A percentile compares a stretch with the other conserved stretches of the same genome.
These are phyloP conservation scores for Fraxinus anomala DNA, from an alignment of 257 asterid genomes.

Conservation along the genomic window DNA sequence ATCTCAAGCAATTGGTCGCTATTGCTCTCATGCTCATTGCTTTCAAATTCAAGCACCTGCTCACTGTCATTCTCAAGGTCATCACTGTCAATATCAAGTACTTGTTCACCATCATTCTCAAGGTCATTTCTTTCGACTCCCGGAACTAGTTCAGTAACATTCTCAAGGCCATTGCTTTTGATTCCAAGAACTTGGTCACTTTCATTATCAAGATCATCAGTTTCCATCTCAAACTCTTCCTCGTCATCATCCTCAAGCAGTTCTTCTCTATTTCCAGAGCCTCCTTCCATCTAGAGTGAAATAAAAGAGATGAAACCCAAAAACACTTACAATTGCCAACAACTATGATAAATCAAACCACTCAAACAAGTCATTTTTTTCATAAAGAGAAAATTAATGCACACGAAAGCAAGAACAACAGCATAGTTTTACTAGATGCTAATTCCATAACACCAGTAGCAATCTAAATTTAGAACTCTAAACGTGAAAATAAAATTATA, in stretches of 20 bases:
- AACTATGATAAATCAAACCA: neutral
- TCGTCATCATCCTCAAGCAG: constrained; percentile 41
- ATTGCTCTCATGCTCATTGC: constrained; percentile 29
- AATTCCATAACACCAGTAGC: constrained; percentile 21
- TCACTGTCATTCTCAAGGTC: constrained; percentile 34
- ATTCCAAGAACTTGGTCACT: constrained; percentile 32
- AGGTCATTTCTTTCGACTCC: constrained; percentile 37
- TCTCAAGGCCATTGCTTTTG: constrained; percentile 35
- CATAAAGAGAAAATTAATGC: neutral
- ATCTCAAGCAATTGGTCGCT: constrained; percentile 30
- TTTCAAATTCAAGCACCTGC: constrained; percentile 32
- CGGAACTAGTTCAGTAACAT: constrained; percentile 32
- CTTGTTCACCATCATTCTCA: constrained; percentile 32
- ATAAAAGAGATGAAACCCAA: constrained; percentile 16
- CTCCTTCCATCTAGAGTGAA: constrained; percentile 44
- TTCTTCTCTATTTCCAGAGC: constrained; percentile 48
- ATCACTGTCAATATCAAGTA: constrained; percentile 27
- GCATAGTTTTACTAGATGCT: neutral
- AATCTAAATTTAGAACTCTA: neutral
- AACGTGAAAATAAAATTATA: neutral
- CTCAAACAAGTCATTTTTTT: neutral
- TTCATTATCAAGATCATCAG: constrained; percentile 32
- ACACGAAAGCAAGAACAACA: neutral
- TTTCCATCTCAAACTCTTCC: constrained; percentile 38
- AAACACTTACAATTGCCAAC: neutral